A percentile compares a stretch with the other conserved stretches of the same genome.
phyloP scores from a whole-genome alignment of 345 rosid genomes.

The Eucalyptus erythrocorys region DNA sequence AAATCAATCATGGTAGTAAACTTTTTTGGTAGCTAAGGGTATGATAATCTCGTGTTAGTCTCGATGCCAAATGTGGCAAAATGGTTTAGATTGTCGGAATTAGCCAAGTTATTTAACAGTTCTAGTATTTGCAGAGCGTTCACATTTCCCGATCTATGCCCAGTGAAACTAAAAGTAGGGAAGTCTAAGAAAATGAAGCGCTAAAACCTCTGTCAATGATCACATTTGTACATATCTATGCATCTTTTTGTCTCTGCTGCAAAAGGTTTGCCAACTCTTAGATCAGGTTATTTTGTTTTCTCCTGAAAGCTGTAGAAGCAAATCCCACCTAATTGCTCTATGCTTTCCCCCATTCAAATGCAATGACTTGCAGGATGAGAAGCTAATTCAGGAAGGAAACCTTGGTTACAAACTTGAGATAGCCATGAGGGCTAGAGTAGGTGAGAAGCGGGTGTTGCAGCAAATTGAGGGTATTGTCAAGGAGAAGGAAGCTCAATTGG shows the following conservation, averaged over 20 bases:
- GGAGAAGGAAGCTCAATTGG: not conserved
- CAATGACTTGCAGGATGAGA: conserved; percentile 2
- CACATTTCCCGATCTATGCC: not conserved
- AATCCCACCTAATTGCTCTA: not conserved
- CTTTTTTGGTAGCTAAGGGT: not conserved
- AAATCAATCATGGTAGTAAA: not conserved
- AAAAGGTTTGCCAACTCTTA: too few species aligned
- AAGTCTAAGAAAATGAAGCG: not conserved
- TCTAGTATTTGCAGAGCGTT: not conserved
- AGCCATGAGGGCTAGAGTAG: not conserved
- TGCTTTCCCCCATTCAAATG: not conserved
- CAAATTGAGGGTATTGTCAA: not conserved
- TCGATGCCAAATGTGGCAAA: not conserved
- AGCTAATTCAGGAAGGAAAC: not conserved
- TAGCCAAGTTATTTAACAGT: not conserved
- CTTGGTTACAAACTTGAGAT: not conserved
- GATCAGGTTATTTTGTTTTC: not conserved
- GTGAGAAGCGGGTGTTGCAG: conserved; percentile 5
- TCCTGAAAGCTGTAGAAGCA: not conserved
- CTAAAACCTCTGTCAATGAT: not conserved
- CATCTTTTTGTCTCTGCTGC: not conserved
- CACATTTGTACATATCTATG: not conserved
- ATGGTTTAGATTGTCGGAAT: not conserved
- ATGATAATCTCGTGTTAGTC: not conserved
- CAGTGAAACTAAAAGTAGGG: not conserved